Conservation (phyloP, 257 asterid genomes). For the Lantana camara region DNA sequence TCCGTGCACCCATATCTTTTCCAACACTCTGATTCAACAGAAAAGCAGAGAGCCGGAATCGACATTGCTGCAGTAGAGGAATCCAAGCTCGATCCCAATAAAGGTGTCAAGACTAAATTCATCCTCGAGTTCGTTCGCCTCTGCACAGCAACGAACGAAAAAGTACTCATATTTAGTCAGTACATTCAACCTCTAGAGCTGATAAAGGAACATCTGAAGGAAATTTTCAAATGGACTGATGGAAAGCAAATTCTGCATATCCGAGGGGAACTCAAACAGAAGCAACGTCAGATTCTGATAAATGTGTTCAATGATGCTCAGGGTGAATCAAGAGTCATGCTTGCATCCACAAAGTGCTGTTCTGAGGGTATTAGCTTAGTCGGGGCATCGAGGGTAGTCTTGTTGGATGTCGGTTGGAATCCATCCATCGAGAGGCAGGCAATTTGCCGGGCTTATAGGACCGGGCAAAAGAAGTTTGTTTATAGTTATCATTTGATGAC, state of each 20-base stretch:
- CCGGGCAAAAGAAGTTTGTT: conserved; percentile 53
- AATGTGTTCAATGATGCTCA: conserved; percentile 34
- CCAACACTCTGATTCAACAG: conserved; percentile 14
- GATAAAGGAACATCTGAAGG: conserved; percentile 38
- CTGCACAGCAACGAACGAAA: conserved; percentile 41
- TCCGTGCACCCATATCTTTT: conserved; percentile 56
- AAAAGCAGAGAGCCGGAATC: conserved; percentile 19
- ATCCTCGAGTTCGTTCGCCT: conserved; percentile 49
- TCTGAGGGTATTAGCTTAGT: conserved; percentile 58
- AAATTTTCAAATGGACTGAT: conserved; percentile 36
- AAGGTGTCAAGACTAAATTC: conserved; percentile 53
- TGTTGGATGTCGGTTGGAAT: conserved; percentile 60
- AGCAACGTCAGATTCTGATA: conserved; percentile 38
- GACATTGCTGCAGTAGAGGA: conserved; percentile 29
- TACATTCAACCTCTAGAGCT: conserved; percentile 44
- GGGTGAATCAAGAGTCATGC: conserved; percentile 43
- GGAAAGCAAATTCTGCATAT: conserved; percentile 41
- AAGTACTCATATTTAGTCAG: conserved; percentile 59
- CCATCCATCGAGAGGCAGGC: conserved; percentile 59
- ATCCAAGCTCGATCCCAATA: conserved; percentile 38
- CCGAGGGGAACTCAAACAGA: conserved; percentile 35
- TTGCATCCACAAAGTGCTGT: conserved; percentile 54
- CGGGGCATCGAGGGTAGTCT: conserved; percentile 53
- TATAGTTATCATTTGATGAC: conserved; percentile 52
- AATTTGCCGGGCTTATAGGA: conserved; percentile 47